These are phyloP conservation scores for Steccherinum ochraceum DNA, from an alignment of 768 basidiomycete species.

Conservation along the genomic window DNA sequence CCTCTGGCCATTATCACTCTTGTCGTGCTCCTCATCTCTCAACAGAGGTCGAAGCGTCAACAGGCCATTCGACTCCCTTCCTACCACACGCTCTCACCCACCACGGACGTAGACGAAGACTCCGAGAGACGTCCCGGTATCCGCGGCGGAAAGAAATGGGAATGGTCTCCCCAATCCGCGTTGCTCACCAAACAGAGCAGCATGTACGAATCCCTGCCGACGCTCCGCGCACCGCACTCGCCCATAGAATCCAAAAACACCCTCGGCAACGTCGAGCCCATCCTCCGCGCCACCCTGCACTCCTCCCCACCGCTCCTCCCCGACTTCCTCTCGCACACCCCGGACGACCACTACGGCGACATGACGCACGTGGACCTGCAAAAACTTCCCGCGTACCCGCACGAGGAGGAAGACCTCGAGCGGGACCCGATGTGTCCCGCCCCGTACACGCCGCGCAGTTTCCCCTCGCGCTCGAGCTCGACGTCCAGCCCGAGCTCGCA, in stretches of 20 bases:
- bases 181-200: not conserved
- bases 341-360: conserved; percentile 39
- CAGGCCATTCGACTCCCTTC: not conserved
- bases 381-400: not conserved
- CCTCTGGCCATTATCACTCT: conserved; percentile 54
- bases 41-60: conserved; percentile 1
- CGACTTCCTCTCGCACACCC: conserved; percentile 31
- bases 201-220: not conserved
- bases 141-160: not conserved
- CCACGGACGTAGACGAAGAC: not conserved
- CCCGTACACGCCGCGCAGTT: conserved; percentile 38
- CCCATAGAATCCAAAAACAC: no score
- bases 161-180: not conserved
- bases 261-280: not conserved
- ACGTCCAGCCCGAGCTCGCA: conserved; percentile 17
- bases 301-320: conserved; percentile 10
- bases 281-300: not conserved
- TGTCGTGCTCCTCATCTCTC: conserved; percentile 29
- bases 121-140: conserved; percentile 9
- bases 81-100: not conserved
- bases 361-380: not conserved
- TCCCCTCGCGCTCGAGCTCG: conserved; percentile 12
- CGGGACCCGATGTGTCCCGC: conserved; percentile 37
- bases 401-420: not conserved
- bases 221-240: not conserved